Base-by-base conservation (phyloP, 2,329 filamentous ascomycete genomes). In the Cladophialophora bantiana region DNA sequence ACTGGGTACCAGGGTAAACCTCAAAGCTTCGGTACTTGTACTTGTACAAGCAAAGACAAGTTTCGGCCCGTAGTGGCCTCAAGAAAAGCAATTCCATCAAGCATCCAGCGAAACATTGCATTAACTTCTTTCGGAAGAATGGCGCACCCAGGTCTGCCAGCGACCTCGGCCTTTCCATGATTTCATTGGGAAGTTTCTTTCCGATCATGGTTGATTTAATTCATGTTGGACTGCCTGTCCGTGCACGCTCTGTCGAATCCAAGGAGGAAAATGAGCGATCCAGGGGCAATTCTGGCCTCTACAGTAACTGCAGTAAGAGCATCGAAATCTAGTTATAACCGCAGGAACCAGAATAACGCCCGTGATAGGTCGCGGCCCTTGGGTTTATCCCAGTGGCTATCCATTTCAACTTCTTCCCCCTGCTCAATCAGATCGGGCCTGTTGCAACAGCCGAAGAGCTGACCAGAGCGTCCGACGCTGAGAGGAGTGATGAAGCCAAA, bases 341-440 rank as follows among this genome's bases (percentile, higher is more conserved):
- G 2, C 4, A 20, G 4, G 7, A 7, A 26, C 56, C 7, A 59
- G 31, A 12, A 20, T 26, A 40, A 48, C 12, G n/a, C 26, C 18
- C 3, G 56, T 20, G 48, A 18, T 52, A 79, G 77, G 67, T 75
- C 1, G 76, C 77, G 12, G 74, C 77, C 0, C 61, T 79, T n/a
- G 78, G 76, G 1, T 79, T 79, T 40, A 72, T 79, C 2, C 77
- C 78, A 1, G 76, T 79, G 20, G 78, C 78, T 0, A 69, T 77
- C 13, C 74, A 77, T 38, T 79, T 79, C 64, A 64, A 75, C 52
- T 68, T 79, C 10, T 79, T 79, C 56, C 64, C 70, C 18, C 70
- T 72, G 26, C 60, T 79, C 0, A 74, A 75, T 6, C 62, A 54
- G 7, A 68, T 75, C 35, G 73, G 72, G 2, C 68, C 70, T 15